Evolutionary conservation across 495 filamentous ascomycete genomes (phyloP).

Genomic region (Neurospora pannonica): DNA sequence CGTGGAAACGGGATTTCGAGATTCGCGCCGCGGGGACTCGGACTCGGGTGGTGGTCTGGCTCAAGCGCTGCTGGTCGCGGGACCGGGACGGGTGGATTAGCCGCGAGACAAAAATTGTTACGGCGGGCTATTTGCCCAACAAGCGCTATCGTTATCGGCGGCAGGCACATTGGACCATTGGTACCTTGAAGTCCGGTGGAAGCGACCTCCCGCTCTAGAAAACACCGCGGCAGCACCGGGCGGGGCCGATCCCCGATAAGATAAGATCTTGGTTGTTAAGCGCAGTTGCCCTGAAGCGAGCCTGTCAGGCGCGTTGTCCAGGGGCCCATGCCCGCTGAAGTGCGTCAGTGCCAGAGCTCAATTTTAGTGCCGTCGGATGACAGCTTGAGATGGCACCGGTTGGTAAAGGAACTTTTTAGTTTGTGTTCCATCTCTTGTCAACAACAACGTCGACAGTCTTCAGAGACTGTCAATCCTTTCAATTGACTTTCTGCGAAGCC

Average conservation of each 20-base stretch:
- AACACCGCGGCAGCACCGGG: neutral
- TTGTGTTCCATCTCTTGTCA: neutral
- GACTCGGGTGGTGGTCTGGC: neutral
- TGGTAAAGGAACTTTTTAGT: neutral
- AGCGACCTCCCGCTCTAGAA: neutral
- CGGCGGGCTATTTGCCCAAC: neutral
- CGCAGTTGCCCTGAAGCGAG: neutral
- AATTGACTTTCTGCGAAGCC: slow-evolving; percentile 1
- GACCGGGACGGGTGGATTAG: neutral
- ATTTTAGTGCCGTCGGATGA: neutral
- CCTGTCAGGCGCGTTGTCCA: neutral
- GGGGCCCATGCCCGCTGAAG: neutral
- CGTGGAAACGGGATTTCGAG: neutral
- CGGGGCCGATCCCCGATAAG: neutral
- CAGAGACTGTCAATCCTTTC: neutral
- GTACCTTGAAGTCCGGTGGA: neutral
- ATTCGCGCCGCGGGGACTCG: neutral
- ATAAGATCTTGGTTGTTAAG: neutral
- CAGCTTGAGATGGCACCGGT: neutral
- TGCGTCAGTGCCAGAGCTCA: neutral
- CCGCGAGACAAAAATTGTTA: neutral
- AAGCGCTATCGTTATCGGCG: slow-evolving; percentile 1
- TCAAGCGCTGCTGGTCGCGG: neutral
- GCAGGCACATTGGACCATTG: neutral
- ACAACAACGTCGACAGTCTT: neutral